Evolutionary conservation across 2,329 filamentous ascomycete species (phyloP).

Genomic region (Penicillium sp.): DNA sequence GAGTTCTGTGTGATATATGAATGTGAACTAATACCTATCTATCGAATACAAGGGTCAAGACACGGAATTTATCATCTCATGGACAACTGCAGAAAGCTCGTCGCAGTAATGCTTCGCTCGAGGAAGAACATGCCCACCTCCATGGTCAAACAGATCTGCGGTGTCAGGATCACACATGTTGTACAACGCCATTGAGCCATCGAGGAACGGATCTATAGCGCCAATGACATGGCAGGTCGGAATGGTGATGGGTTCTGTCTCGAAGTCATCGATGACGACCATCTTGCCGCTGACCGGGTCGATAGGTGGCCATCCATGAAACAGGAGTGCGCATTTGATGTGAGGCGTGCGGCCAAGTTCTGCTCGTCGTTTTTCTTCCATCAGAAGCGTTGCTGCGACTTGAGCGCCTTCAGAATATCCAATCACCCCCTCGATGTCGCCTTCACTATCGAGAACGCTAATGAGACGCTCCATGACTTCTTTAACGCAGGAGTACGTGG

Average conservation of each 20-base stretch:
- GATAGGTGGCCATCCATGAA: slow-evolving; percentile 25
- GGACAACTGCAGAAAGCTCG: slow-evolving; percentile 34
- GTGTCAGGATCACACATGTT: slow-evolving; percentile 47
- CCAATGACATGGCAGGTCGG: slow-evolving; percentile 36
- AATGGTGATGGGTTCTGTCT: slow-evolving; percentile 21
- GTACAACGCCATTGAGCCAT: slow-evolving; percentile 43
- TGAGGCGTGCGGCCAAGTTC: slow-evolving; percentile 16
- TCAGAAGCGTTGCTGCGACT: slow-evolving; percentile 25
- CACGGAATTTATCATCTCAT: slow-evolving; percentile 17
- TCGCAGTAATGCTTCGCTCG: slow-evolving; percentile 34
- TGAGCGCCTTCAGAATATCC: slow-evolving; percentile 30
- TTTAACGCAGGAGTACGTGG: slow-evolving; percentile 14
- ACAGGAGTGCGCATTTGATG: slow-evolving; percentile 26
- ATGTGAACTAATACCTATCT: neutral
- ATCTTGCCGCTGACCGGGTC: slow-evolving; percentile 17
- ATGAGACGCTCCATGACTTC: slow-evolving; percentile 17
- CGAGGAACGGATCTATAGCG: slow-evolving; percentile 43
- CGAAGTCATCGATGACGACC: slow-evolving; percentile 19
- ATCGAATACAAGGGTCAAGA: neutral
- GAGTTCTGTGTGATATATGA: neutral
- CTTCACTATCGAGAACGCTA: slow-evolving; percentile 19
- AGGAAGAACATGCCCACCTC: slow-evolving; percentile 47
- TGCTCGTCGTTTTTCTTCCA: slow-evolving; percentile 21
- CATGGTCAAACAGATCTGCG: slow-evolving; percentile 48
- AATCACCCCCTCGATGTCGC: slow-evolving; percentile 27